Evolutionary conservation across 78 protist species (phyloP), one percentile per base, ranked within the genome.

Genomic region (Dictyostelium citrinum): DNA sequence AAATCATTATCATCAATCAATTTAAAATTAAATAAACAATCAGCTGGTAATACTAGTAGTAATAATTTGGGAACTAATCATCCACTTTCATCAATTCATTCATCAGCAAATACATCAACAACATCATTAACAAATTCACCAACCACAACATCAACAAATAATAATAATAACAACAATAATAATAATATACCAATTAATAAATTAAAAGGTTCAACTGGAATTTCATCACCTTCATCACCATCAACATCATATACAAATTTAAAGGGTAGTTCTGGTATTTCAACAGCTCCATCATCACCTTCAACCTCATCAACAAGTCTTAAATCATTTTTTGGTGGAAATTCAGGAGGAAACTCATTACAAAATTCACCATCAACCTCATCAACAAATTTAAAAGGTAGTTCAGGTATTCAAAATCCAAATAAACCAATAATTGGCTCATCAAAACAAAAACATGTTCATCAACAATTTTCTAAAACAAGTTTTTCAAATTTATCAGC

Each of bases 1-100:
- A 41, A 83, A 39, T 85, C 92, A 27, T 22, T 85, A 29, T 76
- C 92, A 37, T 37, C 72, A 5, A 49, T 85, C 4, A 76, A 51
- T 16, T 20, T 77, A 12, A 77, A 77, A 74, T 14, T 39, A 37
- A 33, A 74, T 33, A 33, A 39, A 74, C n/a, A 20, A 37, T 20
- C 16, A 3, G 9, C 33, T n/a, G 55, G n/a, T 14, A 16, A 11
- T 39, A 39, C 45, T 10, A 39, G 24, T n/a, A 39, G 22, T 41
- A 74, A n/a, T 39, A 77, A 76, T 76, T 55, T 55, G 3, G 64
- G 64, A 20, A 9, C 27, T 20, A 55, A 55, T 20, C 64, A 55
- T 55, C 64, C 64, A 20, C 64, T 55, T 12, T 55, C 81, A 75
- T 12, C 81, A 75, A 75, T 31, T 6, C 49, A 16, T 3, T 17